These are phyloP conservation scores for Tephrocybe sp. DNA, from an alignment of 768 basidiomycete genomes.

Conservation along the genomic window DNA sequence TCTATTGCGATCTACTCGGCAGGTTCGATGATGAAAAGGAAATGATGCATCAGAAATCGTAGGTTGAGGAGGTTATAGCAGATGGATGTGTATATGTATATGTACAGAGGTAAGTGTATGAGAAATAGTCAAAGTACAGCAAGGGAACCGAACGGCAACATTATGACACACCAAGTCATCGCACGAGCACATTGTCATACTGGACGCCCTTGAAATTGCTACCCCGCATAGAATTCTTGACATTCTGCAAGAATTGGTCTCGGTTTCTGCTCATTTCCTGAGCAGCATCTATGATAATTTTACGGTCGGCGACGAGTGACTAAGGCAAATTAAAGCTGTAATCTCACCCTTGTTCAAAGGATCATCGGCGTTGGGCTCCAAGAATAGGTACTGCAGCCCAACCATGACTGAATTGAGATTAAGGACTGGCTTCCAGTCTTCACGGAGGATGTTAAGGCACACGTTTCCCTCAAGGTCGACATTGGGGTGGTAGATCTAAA, in stretches of 20 bases:
- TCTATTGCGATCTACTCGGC: conserved; percentile 36
- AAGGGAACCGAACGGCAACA: conserved; percentile 18
- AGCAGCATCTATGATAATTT: conserved; percentile 75
- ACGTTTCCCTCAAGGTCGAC: conserved; percentile 98
- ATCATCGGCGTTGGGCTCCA: conserved; percentile 98
- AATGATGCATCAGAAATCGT: conserved; percentile 21
- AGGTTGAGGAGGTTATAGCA: conserved; percentile 29
- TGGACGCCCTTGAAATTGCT: conserved; percentile 72
- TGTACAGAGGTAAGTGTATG: conserved; percentile 28
- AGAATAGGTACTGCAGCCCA: conserved; percentile 95
- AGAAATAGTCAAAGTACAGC: conserved; percentile 22
- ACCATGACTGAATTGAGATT: conserved; percentile 99
- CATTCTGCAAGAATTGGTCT: conserved; percentile 80
- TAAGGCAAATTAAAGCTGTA: not conserved
- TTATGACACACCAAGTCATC: conserved; percentile 27
- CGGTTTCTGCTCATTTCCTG: conserved; percentile 90
- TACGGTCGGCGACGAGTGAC: conserved; percentile 4
- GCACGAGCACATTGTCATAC: conserved; percentile 73
- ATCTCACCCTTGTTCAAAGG: conserved; percentile 95
- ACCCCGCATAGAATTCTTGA: conserved; percentile 86
- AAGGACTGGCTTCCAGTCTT: conserved; percentile 99
- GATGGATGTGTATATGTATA: conserved; percentile 31
- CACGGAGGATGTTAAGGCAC: conserved; percentile 95
- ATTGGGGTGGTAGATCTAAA: conserved; percentile 97
- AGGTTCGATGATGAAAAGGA: conserved; percentile 19